phyloP scores from a whole-genome alignment of 2,329 filamentous ascomycete species.

The Paracamarosporium sp. region DNA sequence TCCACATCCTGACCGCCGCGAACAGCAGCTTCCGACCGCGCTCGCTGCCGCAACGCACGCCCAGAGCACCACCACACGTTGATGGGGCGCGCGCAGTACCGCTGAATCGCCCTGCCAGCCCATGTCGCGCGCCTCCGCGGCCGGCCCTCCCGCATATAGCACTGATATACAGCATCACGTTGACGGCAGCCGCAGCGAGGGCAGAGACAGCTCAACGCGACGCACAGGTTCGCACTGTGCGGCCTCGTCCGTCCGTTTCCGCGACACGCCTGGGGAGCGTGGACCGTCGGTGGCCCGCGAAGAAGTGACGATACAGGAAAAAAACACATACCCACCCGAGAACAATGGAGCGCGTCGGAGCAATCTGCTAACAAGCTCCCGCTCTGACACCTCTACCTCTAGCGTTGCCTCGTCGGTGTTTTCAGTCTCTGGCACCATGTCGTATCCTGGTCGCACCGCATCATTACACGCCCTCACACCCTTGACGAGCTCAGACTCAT shows the following conservation, averaged over 20 bases:
- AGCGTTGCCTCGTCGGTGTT: slow-evolving; percentile 77
- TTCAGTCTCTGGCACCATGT: slow-evolving; percentile 62
- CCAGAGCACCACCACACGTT: slow-evolving; percentile 26
- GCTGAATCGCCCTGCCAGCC: slow-evolving; percentile 49
- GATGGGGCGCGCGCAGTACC: slow-evolving; percentile 30
- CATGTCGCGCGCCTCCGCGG: slow-evolving; percentile 79
- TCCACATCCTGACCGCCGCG: slow-evolving; percentile 28
- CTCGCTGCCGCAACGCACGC: slow-evolving; percentile 13
- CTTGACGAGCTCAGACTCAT: slow-evolving; percentile 70
- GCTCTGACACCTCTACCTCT: slow-evolving; percentile 74
- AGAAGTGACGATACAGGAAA: slow-evolving; percentile 15
- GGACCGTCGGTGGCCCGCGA: slow-evolving; percentile 17
- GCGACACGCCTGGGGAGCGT: slow-evolving; percentile 13
- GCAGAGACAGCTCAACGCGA: slow-evolving; percentile 25
- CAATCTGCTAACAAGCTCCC: slow-evolving; percentile 73
- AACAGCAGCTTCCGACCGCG: slow-evolving; percentile 17
- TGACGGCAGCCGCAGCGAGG: slow-evolving; percentile 52
- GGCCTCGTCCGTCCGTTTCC: slow-evolving; percentile 27
- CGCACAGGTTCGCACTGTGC: slow-evolving; percentile 34
- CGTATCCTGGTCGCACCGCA: slow-evolving; percentile 62
- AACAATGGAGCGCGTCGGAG: slow-evolving; percentile 50
- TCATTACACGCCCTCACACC: slow-evolving; percentile 66
- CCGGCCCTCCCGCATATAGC: slow-evolving; percentile 85
- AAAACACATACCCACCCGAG: slow-evolving; percentile 26
- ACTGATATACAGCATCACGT: slow-evolving; percentile 71